Evolutionary conservation across 768 basidiomycete genomes (phyloP).

Genomic region (Postia placenta): DNA sequence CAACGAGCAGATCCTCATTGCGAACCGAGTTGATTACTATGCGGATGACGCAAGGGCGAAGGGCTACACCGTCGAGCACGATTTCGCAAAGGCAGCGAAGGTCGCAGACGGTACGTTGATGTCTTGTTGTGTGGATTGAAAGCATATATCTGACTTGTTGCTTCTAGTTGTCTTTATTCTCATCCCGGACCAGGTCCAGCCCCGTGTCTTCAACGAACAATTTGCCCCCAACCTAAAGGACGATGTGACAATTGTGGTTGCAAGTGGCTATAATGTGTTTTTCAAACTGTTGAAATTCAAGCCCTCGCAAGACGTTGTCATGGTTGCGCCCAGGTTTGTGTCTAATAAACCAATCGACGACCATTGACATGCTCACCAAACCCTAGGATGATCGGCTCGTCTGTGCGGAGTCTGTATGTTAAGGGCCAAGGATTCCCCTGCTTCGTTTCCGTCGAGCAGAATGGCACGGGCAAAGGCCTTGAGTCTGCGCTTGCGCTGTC

Average conservation of each 20-base stretch:
- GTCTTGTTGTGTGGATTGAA: neutral
- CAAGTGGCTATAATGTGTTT: slow-evolving; percentile 63
- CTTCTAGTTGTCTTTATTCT: slow-evolving; percentile 51
- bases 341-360: too few species aligned
- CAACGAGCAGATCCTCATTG: slow-evolving; percentile 55
- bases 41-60: slow-evolving; percentile 50
- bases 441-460: slow-evolving; percentile 59
- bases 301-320: slow-evolving; percentile 50
- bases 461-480: slow-evolving; percentile 46
- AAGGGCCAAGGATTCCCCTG: slow-evolving; percentile 60
- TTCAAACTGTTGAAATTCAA: slow-evolving; percentile 52
- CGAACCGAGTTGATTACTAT: slow-evolving; percentile 52
- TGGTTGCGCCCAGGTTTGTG: slow-evolving; percentile 56
- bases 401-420: slow-evolving; percentile 53
- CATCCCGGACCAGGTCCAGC: slow-evolving; percentile 61
- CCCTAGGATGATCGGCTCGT: slow-evolving; percentile 59
- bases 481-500: slow-evolving; percentile 46
- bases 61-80: slow-evolving; percentile 51
- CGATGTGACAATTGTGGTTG: slow-evolving; percentile 45
- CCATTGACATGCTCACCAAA: too few species aligned
- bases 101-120: slow-evolving; percentile 44
- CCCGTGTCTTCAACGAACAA: slow-evolving; percentile 52
- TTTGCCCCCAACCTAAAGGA: slow-evolving; percentile 46
- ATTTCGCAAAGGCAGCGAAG: slow-evolving; percentile 49
- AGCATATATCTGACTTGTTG: neutral